These are phyloP conservation scores for Nakazawaea laoshanensis DNA, from an alignment of 805 yeast species.

Conservation along the genomic window DNA sequence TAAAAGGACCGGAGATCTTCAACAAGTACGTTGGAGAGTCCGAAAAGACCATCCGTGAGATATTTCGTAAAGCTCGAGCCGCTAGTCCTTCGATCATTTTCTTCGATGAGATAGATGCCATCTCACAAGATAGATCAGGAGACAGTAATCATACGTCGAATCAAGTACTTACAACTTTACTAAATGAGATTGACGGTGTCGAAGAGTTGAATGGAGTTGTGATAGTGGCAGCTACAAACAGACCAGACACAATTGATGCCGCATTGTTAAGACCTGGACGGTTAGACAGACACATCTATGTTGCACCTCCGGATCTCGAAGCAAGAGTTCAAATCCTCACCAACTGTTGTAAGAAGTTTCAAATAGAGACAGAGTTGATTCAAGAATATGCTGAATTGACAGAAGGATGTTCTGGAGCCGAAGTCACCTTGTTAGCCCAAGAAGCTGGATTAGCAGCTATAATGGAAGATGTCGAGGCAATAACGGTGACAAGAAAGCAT, in stretches of 20 bases:
- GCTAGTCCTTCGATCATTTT: slow-evolving; percentile 91
- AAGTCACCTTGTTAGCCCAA: slow-evolving; percentile 83
- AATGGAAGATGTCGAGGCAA: slow-evolving; percentile 60
- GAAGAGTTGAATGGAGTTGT: slow-evolving; percentile 92
- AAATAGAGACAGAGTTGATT: slow-evolving; percentile 32
- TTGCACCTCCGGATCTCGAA: slow-evolving; percentile 78
- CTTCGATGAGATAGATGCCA: slow-evolving; percentile 95
- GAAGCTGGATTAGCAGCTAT: slow-evolving; percentile 95
- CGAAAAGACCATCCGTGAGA: slow-evolving; percentile 89
- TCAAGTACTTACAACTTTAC: slow-evolving; percentile 80
- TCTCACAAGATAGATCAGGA: slow-evolving; percentile 68
- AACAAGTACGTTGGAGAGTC: slow-evolving; percentile 96
- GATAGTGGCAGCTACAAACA: slow-evolving; percentile 91
- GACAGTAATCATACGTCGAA: slow-evolving; percentile 54
- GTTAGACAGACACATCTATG: slow-evolving; percentile 87
- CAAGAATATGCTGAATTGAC: slow-evolving; percentile 49
- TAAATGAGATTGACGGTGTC: slow-evolving; percentile 96
- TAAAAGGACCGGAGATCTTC: slow-evolving; percentile 91
- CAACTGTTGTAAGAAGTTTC: slow-evolving; percentile 63
- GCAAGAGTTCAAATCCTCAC: slow-evolving; percentile 74
- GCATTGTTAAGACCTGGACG: slow-evolving; percentile 95
- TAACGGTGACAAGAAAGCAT: slow-evolving; percentile 50
- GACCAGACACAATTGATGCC: slow-evolving; percentile 89
- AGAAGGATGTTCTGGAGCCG: slow-evolving; percentile 96
- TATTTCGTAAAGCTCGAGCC: slow-evolving; percentile 85